Conservation (phyloP, 805 yeast genomes). For the Candida andamanensis region DNA sequence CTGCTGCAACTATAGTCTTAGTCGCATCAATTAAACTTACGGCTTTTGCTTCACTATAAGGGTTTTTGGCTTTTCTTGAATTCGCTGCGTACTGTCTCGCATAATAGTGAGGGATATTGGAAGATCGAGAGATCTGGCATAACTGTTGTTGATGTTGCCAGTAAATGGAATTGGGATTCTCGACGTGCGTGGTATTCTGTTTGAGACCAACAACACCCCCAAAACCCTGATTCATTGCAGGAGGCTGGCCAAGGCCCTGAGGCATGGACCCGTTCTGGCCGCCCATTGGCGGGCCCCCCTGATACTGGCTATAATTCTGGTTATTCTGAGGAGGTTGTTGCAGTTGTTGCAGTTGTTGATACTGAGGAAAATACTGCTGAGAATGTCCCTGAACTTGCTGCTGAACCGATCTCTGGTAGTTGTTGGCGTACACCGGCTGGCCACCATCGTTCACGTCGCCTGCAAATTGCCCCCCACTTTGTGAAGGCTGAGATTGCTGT, state of each 20-base stretch:
- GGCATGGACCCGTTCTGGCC: too few relatives aligned
- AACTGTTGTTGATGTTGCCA: conserved; percentile 83
- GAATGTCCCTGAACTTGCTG: conserved; percentile 8
- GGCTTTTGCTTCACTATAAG: conserved; percentile 32
- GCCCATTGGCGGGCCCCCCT: conserved; percentile 10
- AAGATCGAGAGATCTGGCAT: conserved; percentile 60
- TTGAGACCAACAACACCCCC: conserved; percentile 3
- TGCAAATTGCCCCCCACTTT: too few relatives aligned
- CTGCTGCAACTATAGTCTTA: conserved; percentile 27
- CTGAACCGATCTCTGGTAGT: conserved; percentile 5
- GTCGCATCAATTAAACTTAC: conserved; percentile 40
- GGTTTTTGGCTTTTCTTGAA: conserved; percentile 45
- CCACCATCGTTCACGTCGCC: too few relatives aligned
- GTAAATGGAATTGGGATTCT: conserved; percentile 40
- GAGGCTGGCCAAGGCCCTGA: background rate
- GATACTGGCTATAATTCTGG: conserved; percentile 20
- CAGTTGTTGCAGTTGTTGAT: conserved; percentile 18
- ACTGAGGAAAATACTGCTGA: conserved; percentile 15
- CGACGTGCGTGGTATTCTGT: conserved; percentile 19
- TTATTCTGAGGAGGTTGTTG: conserved; percentile 22
- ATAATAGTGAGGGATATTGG: conserved; percentile 70
- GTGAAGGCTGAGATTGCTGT: too few relatives aligned
- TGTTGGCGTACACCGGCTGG: conserved; percentile 1
- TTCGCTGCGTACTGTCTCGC: conserved; percentile 78
- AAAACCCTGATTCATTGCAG: background rate